Evolutionary conservation across 306 rosid genomes (phyloP).

Genomic region (Pueraria montana): DNA sequence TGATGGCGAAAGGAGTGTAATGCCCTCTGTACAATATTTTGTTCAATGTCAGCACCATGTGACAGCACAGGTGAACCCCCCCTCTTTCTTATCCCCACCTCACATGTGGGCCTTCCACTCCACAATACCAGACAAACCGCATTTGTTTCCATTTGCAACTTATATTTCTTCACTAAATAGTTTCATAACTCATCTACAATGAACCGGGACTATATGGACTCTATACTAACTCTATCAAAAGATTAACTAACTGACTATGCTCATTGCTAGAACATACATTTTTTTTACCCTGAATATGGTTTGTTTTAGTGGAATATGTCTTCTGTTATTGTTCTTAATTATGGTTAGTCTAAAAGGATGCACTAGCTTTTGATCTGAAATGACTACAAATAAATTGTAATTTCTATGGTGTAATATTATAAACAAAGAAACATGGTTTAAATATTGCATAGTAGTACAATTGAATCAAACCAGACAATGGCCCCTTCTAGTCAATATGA

Average conservation of each 20-base stretch:
- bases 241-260: not conserved
- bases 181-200: not conserved
- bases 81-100: conserved; percentile 14
- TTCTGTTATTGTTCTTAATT: not conserved
- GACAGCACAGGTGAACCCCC: conserved; percentile 53
- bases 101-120: conserved; percentile 50
- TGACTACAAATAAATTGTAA: not conserved
- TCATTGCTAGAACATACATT: not conserved
- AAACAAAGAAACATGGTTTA: not conserved
- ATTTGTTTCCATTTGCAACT: conserved; percentile 2
- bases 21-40: conserved; percentile 44
- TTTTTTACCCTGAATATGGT: not conserved
- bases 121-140: conserved; percentile 35
- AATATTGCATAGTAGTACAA: not conserved
- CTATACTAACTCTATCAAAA: not conserved
- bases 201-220: not conserved
- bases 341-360: not conserved
- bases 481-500: not conserved
- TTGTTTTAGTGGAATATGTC: not conserved
- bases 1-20: conserved; percentile 55
- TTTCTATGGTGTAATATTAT: not conserved
- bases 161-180: not conserved
- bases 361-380: not conserved
- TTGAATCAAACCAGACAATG: not conserved
- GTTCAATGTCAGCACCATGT: conserved; percentile 58